Percentiles rank a stretch among this genome's conserved stretches.
These are phyloP conservation scores for Apiospora marii DNA, from an alignment of 2,329 filamentous ascomycete species.

Conservation along the genomic window DNA sequence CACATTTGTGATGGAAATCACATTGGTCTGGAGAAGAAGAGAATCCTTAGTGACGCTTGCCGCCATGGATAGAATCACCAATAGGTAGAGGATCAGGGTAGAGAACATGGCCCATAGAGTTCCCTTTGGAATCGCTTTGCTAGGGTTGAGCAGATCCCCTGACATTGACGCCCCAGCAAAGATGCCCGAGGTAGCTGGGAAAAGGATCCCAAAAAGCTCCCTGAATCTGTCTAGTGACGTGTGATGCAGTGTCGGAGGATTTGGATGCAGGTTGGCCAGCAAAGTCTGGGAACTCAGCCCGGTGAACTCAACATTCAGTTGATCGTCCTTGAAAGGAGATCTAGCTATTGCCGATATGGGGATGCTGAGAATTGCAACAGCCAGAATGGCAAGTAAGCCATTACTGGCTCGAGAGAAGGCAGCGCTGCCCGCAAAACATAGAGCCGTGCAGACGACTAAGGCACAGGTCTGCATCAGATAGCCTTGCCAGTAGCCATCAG, in stretches of 20 bases:
- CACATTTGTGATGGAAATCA: constrained; percentile 83
- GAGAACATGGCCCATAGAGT: constrained; percentile 79
- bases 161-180: constrained; percentile 88
- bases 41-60: constrained; percentile 77
- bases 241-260: constrained; percentile 68
- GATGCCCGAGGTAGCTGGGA: constrained; percentile 70
- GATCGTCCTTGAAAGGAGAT: constrained; percentile 70
- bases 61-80: constrained; percentile 82
- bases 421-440: constrained; percentile 81
- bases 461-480: constrained; percentile 80
- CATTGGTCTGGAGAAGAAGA: constrained; percentile 77
- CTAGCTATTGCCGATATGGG: constrained; percentile 77
- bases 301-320: constrained; percentile 76
- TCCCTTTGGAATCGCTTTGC: constrained; percentile 84
- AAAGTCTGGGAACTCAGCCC: constrained; percentile 77
- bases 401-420: constrained; percentile 85
- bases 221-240: constrained; percentile 75
- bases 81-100: constrained; percentile 77
- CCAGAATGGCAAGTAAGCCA: constrained; percentile 73
- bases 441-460: constrained; percentile 73
- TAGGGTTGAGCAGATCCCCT: constrained; percentile 82
- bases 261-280: constrained; percentile 76
- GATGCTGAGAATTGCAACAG: constrained; percentile 80
- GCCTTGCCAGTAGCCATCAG: constrained; percentile 76
- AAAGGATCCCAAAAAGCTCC: constrained; percentile 85